A percentile compares a stretch with the other conserved stretches of the same genome.
phyloP scores from a whole-genome alignment of 1,284 basidiomycete genomes.

The Vanrija sp. region DNA sequence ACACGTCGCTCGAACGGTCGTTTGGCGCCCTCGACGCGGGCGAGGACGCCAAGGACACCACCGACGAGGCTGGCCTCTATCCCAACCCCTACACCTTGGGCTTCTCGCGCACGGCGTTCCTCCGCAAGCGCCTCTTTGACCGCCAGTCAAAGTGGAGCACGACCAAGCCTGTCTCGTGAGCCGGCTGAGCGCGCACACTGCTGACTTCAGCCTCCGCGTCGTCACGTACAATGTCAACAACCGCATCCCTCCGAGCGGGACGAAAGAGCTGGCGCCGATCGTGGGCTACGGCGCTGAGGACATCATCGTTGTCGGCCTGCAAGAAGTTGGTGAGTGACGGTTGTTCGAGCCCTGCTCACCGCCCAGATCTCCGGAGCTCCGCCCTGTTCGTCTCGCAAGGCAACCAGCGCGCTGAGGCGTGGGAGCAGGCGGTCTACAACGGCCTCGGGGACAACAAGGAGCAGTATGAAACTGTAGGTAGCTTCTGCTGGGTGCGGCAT shows the following conservation, averaged over 20 bases:
- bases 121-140: slow-evolving; percentile 33
- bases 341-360: background rate
- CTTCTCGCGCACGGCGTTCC: slow-evolving; percentile 30
- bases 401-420: slow-evolving; percentile 52
- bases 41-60: background rate
- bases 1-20: slow-evolving; percentile 1
- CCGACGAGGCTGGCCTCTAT: slow-evolving; percentile 11
- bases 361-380: slow-evolving; percentile 33
- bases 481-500: too few relatives aligned
- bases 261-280: slow-evolving; percentile 33
- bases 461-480: slow-evolving; percentile 31
- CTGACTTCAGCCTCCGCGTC: slow-evolving; percentile 27
- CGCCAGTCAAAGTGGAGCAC: slow-evolving; percentile 32
- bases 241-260: slow-evolving; percentile 35
- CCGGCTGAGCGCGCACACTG: background rate
- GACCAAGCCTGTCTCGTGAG: slow-evolving; percentile 16
- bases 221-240: slow-evolving; percentile 47
- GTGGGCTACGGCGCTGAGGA: slow-evolving; percentile 38
- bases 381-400: slow-evolving; percentile 40
- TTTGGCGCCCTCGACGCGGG: background rate
- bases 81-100: slow-evolving; percentile 32
- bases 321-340: slow-evolving; percentile 36
- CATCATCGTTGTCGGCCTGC: slow-evolving; percentile 41
- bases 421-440: slow-evolving; percentile 54
- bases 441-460: slow-evolving; percentile 52